These are phyloP conservation scores for Lentinula detonsa DNA, from an alignment of 768 basidiomycete genomes.

Conservation along the genomic window DNA sequence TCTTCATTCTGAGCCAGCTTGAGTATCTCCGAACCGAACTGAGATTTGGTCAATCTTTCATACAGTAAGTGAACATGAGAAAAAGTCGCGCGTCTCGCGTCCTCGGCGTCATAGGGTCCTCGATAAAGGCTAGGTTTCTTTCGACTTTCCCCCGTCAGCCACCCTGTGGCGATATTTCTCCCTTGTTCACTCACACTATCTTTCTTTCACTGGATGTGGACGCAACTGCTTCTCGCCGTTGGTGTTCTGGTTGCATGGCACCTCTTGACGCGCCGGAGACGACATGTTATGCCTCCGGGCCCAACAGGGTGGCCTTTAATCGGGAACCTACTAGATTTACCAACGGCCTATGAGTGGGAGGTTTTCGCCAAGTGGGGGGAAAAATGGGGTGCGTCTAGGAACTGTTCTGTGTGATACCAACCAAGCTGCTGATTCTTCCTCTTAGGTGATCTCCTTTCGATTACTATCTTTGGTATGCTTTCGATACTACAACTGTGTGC, in stretches of 20 bases:
- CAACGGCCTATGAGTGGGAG: conserved; percentile 7
- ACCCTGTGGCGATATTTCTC: not conserved
- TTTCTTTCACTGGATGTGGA: not conserved
- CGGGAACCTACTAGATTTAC: conserved; percentile 11
- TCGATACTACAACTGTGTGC: not conserved
- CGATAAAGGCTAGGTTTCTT: not conserved
- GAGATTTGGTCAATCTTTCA: no score
- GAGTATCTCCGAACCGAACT: no score
- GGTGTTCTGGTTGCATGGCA: not conserved
- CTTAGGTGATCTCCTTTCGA: conserved; percentile 15
- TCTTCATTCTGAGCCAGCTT: no score
- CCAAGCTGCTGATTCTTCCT: not conserved
- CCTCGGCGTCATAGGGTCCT: not conserved
- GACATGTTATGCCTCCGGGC: conserved; percentile 8
- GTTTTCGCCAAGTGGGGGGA: conserved; percentile 8
- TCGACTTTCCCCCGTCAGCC: not conserved
- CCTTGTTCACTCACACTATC: not conserved
- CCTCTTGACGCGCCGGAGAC: not conserved
- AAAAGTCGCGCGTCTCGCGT: not conserved
- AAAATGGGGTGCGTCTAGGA: conserved; percentile 8
- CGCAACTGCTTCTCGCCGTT: not conserved
- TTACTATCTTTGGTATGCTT: conserved; percentile 12
- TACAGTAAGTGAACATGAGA: not conserved
- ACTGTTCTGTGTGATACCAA: not conserved
- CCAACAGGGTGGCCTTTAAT: conserved; percentile 9